Percentiles rank a stretch among this genome's conserved stretches.
Evolutionary conservation across 345 rosid species (phyloP).

Genomic region (Combretum micranthum): DNA sequence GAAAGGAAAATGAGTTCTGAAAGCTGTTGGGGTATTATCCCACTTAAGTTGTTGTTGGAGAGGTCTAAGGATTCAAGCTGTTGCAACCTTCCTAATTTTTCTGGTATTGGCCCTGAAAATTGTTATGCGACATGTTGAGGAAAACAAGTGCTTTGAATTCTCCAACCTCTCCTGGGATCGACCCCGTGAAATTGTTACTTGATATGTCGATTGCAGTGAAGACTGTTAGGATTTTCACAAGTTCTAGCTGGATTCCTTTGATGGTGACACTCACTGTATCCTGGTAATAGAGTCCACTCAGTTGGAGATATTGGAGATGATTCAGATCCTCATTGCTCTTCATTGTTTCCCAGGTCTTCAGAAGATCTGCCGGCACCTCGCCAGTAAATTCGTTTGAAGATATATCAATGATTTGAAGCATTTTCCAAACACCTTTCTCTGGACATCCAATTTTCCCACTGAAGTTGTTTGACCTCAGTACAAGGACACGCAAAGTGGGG

Average conservation of each 20-base stretch:
- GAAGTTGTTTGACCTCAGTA: constrained; percentile 34
- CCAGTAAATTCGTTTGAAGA: constrained; percentile 25
- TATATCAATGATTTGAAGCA: constrained; percentile 40
- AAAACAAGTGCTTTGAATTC: constrained; percentile 10
- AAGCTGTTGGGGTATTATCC: constrained; percentile 19
- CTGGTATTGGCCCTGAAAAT: constrained; percentile 20
- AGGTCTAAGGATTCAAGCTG: constrained; percentile 26
- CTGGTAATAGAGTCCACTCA: constrained; percentile 9
- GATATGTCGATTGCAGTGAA: constrained; percentile 43
- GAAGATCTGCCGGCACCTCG: neutral
- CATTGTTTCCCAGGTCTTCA: constrained; percentile 28
- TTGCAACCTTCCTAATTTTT: constrained; percentile 16
- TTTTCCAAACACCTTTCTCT: constrained; percentile 7
- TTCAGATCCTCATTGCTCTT: constrained; percentile 6
- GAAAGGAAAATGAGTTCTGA: constrained; percentile 23
- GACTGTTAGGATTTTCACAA: constrained; percentile 31
- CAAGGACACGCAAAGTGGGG: constrained; percentile 20
- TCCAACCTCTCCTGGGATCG: constrained; percentile 19
- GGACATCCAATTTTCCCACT: constrained; percentile 24
- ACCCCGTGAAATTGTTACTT: constrained; percentile 17
- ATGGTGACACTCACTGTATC: constrained; percentile 26
- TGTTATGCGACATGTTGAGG: constrained; percentile 22
- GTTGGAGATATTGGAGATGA: constrained; percentile 9
- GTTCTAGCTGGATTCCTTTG: constrained; percentile 29
- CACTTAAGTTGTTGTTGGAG: constrained; percentile 17